These are phyloP conservation scores for Achaetomium macrosporum DNA, from an alignment of 2,329 filamentous ascomycete species.

Conservation along the genomic window DNA sequence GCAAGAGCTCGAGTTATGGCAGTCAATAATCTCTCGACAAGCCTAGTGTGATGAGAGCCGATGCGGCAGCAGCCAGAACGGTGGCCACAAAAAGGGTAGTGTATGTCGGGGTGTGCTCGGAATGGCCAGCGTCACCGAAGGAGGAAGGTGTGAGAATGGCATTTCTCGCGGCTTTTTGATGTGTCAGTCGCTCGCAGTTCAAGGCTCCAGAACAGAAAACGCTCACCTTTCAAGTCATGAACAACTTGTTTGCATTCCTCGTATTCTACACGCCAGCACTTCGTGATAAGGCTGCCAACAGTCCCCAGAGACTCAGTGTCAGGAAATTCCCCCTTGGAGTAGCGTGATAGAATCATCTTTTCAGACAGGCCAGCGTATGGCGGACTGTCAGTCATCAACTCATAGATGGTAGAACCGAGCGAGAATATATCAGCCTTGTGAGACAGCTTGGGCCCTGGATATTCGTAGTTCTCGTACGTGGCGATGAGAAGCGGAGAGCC, in stretches of 20 bases:
- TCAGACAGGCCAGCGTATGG: neutral
- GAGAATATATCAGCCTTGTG: slow-evolving; percentile 1
- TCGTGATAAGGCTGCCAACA: neutral
- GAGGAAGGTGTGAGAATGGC: too few species aligned
- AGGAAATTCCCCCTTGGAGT: neutral
- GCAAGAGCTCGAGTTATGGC: too few species aligned
- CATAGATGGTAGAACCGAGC: neutral
- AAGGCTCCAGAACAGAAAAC: neutral
- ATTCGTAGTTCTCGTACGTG: neutral
- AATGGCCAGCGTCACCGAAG: too few species aligned
- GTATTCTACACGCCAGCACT: slow-evolving; percentile 2
- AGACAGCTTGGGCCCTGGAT: neutral
- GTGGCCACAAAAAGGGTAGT: too few species aligned
- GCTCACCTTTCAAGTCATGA: neutral
- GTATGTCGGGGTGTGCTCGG: too few species aligned
- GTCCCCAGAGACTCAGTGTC: neutral
- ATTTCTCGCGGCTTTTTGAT: too few species aligned
- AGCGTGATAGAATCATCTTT: neutral
- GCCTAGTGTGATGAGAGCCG: too few species aligned
- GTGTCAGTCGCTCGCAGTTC: neutral
- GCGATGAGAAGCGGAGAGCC: slow-evolving; percentile 2
- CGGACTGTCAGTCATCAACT: slow-evolving; percentile 1
- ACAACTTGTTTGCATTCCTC: neutral
- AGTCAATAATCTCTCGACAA: too few species aligned
- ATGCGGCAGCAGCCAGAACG: too few species aligned